Conservation (phyloP, 148 eudicot genomes). For the Rhododendron simsii region DNA sequence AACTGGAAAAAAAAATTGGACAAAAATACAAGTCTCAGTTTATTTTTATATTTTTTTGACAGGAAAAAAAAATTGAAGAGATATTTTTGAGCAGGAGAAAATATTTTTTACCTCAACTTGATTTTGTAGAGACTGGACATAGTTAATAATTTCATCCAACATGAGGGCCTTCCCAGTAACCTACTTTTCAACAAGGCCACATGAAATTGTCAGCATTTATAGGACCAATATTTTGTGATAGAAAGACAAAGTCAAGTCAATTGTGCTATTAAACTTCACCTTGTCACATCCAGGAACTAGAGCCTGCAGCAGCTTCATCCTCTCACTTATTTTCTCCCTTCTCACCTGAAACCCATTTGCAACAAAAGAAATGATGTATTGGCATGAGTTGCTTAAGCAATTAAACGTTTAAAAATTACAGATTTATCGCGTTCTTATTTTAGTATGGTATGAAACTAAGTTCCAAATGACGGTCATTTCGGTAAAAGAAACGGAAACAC, state of each 20-base stretch:
- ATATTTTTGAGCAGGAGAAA: neutral
- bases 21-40: neutral
- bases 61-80: neutral
- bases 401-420: neutral
- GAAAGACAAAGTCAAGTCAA: conserved; percentile 11
- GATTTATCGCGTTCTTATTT: neutral
- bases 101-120: conserved; percentile 60
- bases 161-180: conserved; percentile 89
- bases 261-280: conserved; percentile 27
- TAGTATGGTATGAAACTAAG: neutral
- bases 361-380: neutral
- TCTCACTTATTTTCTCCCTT: conserved; percentile 84
- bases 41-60: neutral
- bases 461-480: neutral
- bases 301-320: conserved; percentile 69
- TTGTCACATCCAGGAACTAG: conserved; percentile 96
- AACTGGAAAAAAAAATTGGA: conserved; percentile 39
- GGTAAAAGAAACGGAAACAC: neutral
- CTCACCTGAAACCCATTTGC: conserved; percentile 50
- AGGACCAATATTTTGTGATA: neutral
- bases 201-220: conserved; percentile 17
- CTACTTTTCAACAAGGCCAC: conserved; percentile 36
- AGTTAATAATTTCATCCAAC: conserved; percentile 87
- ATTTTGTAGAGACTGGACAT: conserved; percentile 74
- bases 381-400: neutral